Base-by-base conservation (phyloP, 2,329 filamentous ascomycete genomes). In the Alternaria arborescens region DNA sequence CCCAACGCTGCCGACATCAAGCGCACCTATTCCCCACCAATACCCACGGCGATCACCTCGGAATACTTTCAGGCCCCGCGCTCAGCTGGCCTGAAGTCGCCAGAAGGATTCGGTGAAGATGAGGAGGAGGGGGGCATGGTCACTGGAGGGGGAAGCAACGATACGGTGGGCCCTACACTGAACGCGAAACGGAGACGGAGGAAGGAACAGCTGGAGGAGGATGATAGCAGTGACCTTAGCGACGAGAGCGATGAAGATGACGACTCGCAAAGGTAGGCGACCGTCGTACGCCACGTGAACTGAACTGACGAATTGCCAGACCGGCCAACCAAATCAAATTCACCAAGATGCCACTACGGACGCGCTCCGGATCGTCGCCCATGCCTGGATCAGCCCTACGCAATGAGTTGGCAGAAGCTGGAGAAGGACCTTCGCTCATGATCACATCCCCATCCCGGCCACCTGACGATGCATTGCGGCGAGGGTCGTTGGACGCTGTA, bases 261-360 rank as follows among this genome's bases (percentile, higher is more conserved):
- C 1, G 90, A 92, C 24, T 71, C 69, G 58, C 78, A 79, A 52
- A 72, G 75, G 71, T 73, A 44, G 52, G n/a, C 38, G 22, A 32
- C 44, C n/a, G n/a, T 30, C 28, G 30, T 11, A 26, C 38, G n/a
- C 28, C 32, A 20, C 26, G 18, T 16, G 6, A 36, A 48, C 22
- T 40, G 36, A 44, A 46, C 57, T 66, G 34, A 64, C 43, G n/a
- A 32, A 50, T 38, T 40, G 12, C 60, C 61, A 74, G 91, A 55
- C 90, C 91, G 44, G 90, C 91, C 3, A 92, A 96, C 75, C 92
- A 96, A 77, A 97, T 98, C 77, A 94, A 94, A 74, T 99, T 99
- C 79, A 89, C 91, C 50, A 98, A 98, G 80, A 94, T 97, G 92
- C 94, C 95, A 1, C 86, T 97, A 43, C 88, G 94, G 30, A 89